Evolutionary conservation across 1,139 yeast genomes (phyloP), one percentile per base, ranked within the genome.

Genomic region (Blastobotrys petasosporus): DNA sequence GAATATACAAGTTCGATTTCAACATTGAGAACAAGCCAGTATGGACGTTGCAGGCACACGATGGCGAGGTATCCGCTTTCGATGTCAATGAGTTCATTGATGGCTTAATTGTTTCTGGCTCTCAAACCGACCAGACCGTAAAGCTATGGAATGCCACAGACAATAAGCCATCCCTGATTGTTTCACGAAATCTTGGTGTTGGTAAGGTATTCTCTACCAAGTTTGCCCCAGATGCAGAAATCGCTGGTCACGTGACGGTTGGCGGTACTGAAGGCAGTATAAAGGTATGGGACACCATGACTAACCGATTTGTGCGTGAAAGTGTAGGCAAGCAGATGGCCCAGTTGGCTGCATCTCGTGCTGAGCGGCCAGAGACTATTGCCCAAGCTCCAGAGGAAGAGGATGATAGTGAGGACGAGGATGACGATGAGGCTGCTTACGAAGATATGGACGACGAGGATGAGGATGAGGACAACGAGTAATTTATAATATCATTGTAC

Each of bases 21-120:
- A 79, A 96, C 64, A 64, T 67, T 41, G 77, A 73, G 42, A 74
- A 73, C 39, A 73, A 76, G 44, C 88, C 96, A 23, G 61, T 92
- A 34, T 92, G 99, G 99, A 86, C 95, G 4, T 74, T 92, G 59
- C 96, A 94, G 68, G 98, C 98, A 1, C 98, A 92, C 64, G 97
- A 92, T 67, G 79, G 94, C 3, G 97, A 95, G 50, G 83, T 92
- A 51, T 83, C 97, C 9, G 75, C 94, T 2, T 75, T 94, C 57
- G 84, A 82, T 57, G 75, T 82, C 39, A 88, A 86, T 65, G 63
- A 66, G 31, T 76, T 73, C 61, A 66, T 87, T 41, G 82, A 83
- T 25, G 94, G 94, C 13, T 71, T 85, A 74, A 67, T 92, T 63
- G 79, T 81, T 28, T 87, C 97, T 2, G 82, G 94, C 48, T 95